These are phyloP conservation scores for Rhynchosporium agropyri DNA, from an alignment of 2,329 filamentous ascomycete genomes.

Conservation along the genomic window DNA sequence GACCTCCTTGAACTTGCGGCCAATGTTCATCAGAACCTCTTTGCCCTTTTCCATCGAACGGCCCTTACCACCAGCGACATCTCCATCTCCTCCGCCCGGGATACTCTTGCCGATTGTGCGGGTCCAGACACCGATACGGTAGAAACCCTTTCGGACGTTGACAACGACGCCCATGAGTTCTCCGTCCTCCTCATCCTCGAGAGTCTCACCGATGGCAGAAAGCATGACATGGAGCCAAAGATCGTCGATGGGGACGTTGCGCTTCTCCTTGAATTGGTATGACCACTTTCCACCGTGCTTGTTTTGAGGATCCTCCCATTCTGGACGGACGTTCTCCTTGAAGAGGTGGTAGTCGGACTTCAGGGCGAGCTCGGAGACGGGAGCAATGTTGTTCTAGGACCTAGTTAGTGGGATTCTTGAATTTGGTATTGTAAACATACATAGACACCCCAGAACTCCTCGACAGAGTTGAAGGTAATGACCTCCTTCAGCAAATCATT, in stretches of 20 bases:
- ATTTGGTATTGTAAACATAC: constrained; percentile 58
- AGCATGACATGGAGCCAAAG: constrained; percentile 98
- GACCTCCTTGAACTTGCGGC: constrained; percentile 89
- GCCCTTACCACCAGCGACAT: constrained; percentile 75
- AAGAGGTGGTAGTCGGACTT: constrained; percentile 99
- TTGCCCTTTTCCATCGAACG: constrained; percentile 79
- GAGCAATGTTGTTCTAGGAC: constrained; percentile 92
- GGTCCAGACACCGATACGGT: constrained; percentile 96
- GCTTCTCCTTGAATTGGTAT: constrained; percentile 97
- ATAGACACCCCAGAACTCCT: constrained; percentile 99
- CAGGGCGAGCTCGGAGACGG: constrained; percentile 90
- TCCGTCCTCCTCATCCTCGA: constrained; percentile 94
- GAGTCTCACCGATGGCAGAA: constrained; percentile 93
- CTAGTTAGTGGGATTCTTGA: constrained; percentile 18
- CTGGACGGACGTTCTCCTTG: constrained; percentile 94
- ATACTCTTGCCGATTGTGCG: constrained; percentile 87
- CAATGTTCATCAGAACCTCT: constrained; percentile 82
- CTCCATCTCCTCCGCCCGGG: constrained; percentile 72
- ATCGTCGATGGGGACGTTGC: constrained; percentile 86
- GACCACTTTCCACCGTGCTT: constrained; percentile 99
- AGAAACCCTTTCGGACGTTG: constrained; percentile 98
- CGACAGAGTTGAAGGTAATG: constrained; percentile 96
- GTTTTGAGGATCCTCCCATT: constrained; percentile 98
- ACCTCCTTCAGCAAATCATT: constrained; percentile 97
- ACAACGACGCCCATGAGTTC: constrained; percentile 99